Evolutionary conservation across 148 eudicot species (phyloP).

Genomic region (Chenopodium album): DNA sequence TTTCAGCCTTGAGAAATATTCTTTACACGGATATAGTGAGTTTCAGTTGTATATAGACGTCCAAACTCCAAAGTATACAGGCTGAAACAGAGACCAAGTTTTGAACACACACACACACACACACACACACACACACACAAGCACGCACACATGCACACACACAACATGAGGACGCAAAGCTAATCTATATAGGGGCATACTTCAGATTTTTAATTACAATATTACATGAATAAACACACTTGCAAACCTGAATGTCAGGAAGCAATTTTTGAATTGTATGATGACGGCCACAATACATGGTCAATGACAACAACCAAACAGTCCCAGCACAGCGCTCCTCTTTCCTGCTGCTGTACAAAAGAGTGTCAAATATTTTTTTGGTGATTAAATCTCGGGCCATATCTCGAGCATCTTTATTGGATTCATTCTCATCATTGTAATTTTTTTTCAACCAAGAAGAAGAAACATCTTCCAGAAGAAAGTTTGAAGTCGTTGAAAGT

Average conservation of each 20-base stretch:
- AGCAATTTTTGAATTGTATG: slow-evolving; percentile 72
- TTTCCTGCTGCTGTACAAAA: slow-evolving; percentile 81
- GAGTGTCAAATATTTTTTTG: slow-evolving; percentile 80
- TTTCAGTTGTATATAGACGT: neutral
- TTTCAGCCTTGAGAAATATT: neutral
- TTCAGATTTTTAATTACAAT: neutral
- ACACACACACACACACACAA: too few species aligned
- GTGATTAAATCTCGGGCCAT: slow-evolving; percentile 65
- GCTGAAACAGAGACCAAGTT: neutral
- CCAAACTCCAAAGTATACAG: neutral
- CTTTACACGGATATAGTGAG: neutral
- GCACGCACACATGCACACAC: too few species aligned
- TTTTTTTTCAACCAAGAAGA: slow-evolving; percentile 46
- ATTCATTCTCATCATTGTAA: slow-evolving; percentile 41
- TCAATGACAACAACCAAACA: slow-evolving; percentile 86
- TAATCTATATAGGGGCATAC: neutral
- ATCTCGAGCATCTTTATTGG: slow-evolving; percentile 43
- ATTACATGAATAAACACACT: neutral
- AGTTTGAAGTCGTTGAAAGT: slow-evolving; percentile 82
- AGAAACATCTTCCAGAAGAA: slow-evolving; percentile 65
- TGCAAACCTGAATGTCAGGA: slow-evolving; percentile 92
- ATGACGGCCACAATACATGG: slow-evolving; percentile 89
- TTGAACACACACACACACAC: neutral
- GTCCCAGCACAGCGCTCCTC: slow-evolving; percentile 98
- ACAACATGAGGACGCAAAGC: neutral